A percentile compares a stretch with the other conserved stretches of the same genome.
These are phyloP conservation scores for Laguncularia racemosa DNA, from an alignment of 345 rosid genomes.

Conservation along the genomic window DNA sequence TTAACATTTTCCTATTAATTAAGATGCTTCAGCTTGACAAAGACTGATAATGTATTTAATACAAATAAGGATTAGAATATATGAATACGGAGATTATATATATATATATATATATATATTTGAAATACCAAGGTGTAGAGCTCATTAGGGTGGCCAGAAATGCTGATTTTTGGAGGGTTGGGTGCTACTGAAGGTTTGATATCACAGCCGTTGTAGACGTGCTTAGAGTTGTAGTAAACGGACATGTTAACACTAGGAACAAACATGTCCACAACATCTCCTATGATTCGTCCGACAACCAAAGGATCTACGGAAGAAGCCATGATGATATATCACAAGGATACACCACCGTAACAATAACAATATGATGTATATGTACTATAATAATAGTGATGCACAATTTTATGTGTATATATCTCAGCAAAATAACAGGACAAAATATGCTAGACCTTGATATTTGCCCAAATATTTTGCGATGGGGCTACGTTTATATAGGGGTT, in stretches of 20 bases:
- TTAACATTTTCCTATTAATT: no score
- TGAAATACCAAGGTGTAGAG: conserved; percentile 63
- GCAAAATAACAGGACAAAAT: not conserved
- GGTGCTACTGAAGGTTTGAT: conserved; percentile 67
- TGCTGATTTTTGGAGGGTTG: conserved; percentile 50
- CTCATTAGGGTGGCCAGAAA: conserved; percentile 52
- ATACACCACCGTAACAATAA: not conserved
- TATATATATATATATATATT: conserved; percentile 6
- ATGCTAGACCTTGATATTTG: conserved; percentile 12
- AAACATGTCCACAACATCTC: conserved; percentile 84
- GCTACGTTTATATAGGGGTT: not conserved
- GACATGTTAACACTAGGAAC: conserved; percentile 55
- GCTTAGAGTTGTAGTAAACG: conserved; percentile 60
- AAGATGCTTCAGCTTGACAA: no score
- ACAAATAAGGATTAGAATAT: not conserved
- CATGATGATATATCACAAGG: conserved; percentile 19
- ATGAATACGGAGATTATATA: not conserved
- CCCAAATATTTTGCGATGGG: conserved; percentile 1
- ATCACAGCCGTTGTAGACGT: conserved; percentile 75
- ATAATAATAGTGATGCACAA: not conserved
- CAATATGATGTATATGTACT: no score
- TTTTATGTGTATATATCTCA: not conserved
- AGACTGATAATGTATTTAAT: not conserved
- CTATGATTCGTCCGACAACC: conserved; percentile 78
- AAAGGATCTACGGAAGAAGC: conserved; percentile 73